Evolutionary conservation across 495 filamentous ascomycete genomes (phyloP), one percentile per base, ranked within the genome.

Genomic region (Opeltia flavorubescens): DNA sequence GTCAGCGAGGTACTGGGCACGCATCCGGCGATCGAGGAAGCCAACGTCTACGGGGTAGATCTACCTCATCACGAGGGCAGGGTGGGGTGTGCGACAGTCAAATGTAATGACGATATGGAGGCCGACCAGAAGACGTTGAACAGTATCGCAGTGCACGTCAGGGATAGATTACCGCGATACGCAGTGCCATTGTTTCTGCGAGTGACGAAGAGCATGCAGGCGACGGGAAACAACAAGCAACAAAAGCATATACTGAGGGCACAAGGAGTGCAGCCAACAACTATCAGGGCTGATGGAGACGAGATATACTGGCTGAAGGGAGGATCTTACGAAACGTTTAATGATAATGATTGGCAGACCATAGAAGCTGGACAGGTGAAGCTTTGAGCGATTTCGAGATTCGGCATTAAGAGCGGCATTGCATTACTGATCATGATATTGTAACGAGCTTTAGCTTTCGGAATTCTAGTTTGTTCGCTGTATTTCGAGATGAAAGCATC

Each of bases 191-290:
- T 89, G 1, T 95, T 94, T 60, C 42, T 95, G 35, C 70, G 88
- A 4, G 58, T 87, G 0, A 75, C 76, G 0, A 67, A 63, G 42
- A 66, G 69, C 6, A 72, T 80, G 59, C 71, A 81, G 45, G 65
- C 71, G 0, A 95, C 88, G 7, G 86, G 87, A 0, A 95, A 84
- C 50, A 84, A 86, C 51, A 95, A 95, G 65, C 84, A 91, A 58
- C 80, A 88, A 59, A 95, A 75, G 60, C 72, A 80, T 53, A 59
- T 65, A 0, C 59, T 95, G 48, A 66, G 84, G n/a, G 63, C 60
- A 1, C 70, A 89, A 50, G 89, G 87, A 0, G 85, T 91, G 2
- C 74, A 89, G 54, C 80, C 80, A 0, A 56, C 52, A 4, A 72
- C 72, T 34, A 70, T 78, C 0, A 70, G 68, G 1, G 43, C 59